A percentile compares a stretch with the other conserved stretches of the same genome.
Evolutionary conservation across 2,329 filamentous ascomycete genomes (phyloP).

Genomic region (Aspergillus alliaceus): DNA sequence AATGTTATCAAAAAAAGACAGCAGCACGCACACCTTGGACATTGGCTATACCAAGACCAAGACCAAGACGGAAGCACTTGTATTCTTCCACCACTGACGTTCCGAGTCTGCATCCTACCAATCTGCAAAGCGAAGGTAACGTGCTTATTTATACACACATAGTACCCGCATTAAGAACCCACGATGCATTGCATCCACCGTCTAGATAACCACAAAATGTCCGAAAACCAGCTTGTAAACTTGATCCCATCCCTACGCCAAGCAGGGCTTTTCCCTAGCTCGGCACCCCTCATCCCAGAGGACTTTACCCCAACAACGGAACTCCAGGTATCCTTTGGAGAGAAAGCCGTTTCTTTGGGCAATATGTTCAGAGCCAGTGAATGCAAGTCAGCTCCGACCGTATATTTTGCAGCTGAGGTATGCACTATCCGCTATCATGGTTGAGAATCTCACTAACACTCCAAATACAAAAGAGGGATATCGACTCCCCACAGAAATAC

Average conservation of each 20-base stretch:
- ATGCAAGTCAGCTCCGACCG: conserved; percentile 8
- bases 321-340: conserved; percentile 7
- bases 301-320: conserved; percentile 8
- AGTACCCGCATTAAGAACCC: not conserved
- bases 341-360: conserved; percentile 5
- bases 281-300: conserved; percentile 8
- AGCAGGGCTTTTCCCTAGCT: conserved; percentile 8
- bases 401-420: conserved; percentile 11
- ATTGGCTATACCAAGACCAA: too few species aligned
- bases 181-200: not conserved
- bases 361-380: conserved; percentile 17
- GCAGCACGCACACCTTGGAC: too few species aligned
- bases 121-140: not conserved
- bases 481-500: not conserved
- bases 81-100: not conserved
- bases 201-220: not conserved
- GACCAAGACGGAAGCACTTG: not conserved
- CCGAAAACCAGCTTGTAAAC: not conserved
- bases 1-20: too few species aligned
- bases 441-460: not conserved
- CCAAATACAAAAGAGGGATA: not conserved
- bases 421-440: not conserved
- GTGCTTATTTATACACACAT: not conserved
- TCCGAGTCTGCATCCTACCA: not conserved
- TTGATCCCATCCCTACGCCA: not conserved